These are phyloP conservation scores for Fusarium globosum DNA, from an alignment of 2,329 filamentous ascomycete genomes.

Conservation along the genomic window DNA sequence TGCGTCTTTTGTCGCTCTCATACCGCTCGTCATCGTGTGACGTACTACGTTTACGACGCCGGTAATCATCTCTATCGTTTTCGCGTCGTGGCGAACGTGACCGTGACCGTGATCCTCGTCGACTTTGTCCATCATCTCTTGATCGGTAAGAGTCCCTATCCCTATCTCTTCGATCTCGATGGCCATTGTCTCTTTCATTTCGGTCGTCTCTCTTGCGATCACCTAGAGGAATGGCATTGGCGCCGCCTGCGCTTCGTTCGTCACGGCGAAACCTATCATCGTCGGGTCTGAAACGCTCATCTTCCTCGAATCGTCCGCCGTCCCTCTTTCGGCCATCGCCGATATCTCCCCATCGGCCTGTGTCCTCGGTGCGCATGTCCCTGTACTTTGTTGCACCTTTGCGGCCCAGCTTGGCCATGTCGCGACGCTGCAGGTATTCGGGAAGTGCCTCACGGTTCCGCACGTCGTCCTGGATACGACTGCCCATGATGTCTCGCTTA, in stretches of 20 bases:
- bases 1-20: constrained; percentile 69
- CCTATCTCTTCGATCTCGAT: constrained; percentile 38
- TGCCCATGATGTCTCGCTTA: constrained; percentile 86
- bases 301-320: constrained; percentile 55
- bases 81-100: constrained; percentile 65
- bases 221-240: constrained; percentile 77
- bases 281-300: constrained; percentile 77
- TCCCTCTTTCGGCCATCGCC: constrained; percentile 60
- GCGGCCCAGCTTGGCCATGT: constrained; percentile 92
- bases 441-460: constrained; percentile 85
- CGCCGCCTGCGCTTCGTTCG: constrained; percentile 65
- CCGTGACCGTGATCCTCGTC: constrained; percentile 52
- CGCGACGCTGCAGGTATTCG: constrained; percentile 90
- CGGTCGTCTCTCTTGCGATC: constrained; percentile 48
- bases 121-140: constrained; percentile 29
- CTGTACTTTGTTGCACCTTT: constrained; percentile 92
- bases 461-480: constrained; percentile 84
- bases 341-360: constrained; percentile 82
- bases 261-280: constrained; percentile 60
- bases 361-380: constrained; percentile 90
- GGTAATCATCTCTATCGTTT: constrained; percentile 57
- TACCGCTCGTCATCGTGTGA: constrained; percentile 66
- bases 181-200: constrained; percentile 38
- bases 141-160: constrained; percentile 38
- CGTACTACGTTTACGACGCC: constrained; percentile 67